Percentiles rank a stretch among this genome's conserved stretches.
These are phyloP conservation scores for Buddleja alternifolia DNA, from an alignment of 257 asterid genomes.

Conservation along the genomic window DNA sequence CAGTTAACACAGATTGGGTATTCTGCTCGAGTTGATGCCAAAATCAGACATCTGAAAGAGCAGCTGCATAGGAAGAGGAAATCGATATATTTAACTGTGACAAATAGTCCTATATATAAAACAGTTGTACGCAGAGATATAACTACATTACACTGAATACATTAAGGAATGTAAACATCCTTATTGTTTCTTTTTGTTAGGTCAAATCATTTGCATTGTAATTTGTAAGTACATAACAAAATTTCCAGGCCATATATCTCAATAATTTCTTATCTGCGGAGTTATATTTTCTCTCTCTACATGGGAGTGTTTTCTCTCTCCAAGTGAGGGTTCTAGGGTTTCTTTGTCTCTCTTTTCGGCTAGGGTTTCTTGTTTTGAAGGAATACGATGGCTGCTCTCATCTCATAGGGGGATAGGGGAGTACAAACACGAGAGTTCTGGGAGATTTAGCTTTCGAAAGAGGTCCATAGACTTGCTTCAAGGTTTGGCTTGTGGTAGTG, in stretches of 20 bases:
- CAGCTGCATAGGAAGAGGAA: conserved; percentile 50
- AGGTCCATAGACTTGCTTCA: no score
- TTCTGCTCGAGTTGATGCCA: conserved; percentile 72
- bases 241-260: background rate
- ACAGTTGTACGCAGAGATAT: conserved; percentile 26
- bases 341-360: no score
- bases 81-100: conserved; percentile 39
- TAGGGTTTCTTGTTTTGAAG: no score
- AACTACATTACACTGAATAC: conserved; percentile 14
- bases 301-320: no score
- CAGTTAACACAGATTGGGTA: conserved; percentile 59
- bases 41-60: conserved; percentile 49
- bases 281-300: no score
- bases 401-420: no score
- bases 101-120: conserved; percentile 40
- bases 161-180: background rate
- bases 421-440: no score
- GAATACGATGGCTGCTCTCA: no score
- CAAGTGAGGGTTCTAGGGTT: no score
- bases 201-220: conserved; percentile 3
- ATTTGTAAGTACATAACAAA: conserved; percentile 12
- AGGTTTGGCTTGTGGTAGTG: no score
- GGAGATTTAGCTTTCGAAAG: no score
- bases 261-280: background rate
- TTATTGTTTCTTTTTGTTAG: conserved; percentile 23